Evolutionary conservation across 192 early-diverging fungal genomes (phyloP).

Genomic region (Pilobolus umbonatus): DNA sequence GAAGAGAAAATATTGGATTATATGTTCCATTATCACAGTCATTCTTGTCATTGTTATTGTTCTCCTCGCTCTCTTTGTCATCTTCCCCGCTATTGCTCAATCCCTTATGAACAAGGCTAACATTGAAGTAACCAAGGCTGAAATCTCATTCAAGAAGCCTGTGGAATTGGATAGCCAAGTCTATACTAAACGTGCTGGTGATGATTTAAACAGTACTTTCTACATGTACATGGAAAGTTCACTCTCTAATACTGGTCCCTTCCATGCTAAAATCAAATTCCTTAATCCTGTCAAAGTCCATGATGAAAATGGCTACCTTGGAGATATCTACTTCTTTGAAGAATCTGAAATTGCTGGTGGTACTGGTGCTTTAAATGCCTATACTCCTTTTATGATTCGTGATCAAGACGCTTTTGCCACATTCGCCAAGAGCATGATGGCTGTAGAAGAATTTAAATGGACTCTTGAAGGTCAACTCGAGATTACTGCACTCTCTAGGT

Average conservation of each 20-base stretch:
- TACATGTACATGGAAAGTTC: constrained; percentile 26
- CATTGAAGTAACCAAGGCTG: constrained; percentile 35
- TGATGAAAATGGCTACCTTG: constrained; percentile 39
- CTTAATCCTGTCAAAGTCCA: constrained; percentile 44
- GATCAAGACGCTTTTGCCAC: constrained; percentile 37
- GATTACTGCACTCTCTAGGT: constrained; percentile 37
- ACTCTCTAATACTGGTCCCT: constrained; percentile 33
- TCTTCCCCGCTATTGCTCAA: constrained; percentile 52
- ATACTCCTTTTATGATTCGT: constrained; percentile 34
- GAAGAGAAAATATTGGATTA: constrained; percentile 49
- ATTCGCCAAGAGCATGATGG: constrained; percentile 47
- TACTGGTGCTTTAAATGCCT: constrained; percentile 28
- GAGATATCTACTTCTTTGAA: constrained; percentile 33
- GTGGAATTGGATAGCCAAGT: neutral
- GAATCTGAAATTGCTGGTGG: constrained; percentile 40
- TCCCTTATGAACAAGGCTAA: constrained; percentile 39
- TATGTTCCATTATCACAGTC: constrained; percentile 43
- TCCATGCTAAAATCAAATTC: constrained; percentile 45
- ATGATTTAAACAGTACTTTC: constrained; percentile 10
- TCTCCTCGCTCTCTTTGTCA: constrained; percentile 43
- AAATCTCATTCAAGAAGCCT: constrained; percentile 37
- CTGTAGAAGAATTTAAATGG: constrained; percentile 40
- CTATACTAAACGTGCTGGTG: constrained; percentile 5
- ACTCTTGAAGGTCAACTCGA: constrained; percentile 36
- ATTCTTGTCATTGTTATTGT: constrained; percentile 44